Percentiles rank a stretch among this genome's conserved stretches.
Conservation (phyloP, 2,329 filamentous ascomycete species). For the Fusarium sp. region DNA sequence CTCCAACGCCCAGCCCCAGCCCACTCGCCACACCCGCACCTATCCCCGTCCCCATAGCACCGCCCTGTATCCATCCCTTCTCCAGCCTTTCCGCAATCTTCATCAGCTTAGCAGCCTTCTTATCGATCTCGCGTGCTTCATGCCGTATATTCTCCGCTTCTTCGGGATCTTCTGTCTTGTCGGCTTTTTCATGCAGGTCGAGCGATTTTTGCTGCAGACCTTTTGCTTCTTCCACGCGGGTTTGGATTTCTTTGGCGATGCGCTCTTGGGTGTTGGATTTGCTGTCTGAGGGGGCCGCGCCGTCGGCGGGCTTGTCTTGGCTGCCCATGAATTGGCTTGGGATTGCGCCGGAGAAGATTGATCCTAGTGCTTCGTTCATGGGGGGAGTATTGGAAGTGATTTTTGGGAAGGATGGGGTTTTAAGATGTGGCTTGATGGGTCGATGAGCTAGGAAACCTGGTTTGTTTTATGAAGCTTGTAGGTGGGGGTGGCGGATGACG, state of each 20-base stretch:
- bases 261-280: slow-evolving; percentile 18
- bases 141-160: slow-evolving; percentile 17
- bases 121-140: slow-evolving; percentile 30
- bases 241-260: slow-evolving; percentile 25
- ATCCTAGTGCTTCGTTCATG: slow-evolving; percentile 21
- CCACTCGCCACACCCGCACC: slow-evolving; percentile 36
- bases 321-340: slow-evolving; percentile 22
- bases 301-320: not conserved
- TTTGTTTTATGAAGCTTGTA: slow-evolving; percentile 12
- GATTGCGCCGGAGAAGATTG: slow-evolving; percentile 22
- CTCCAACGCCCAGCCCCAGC: slow-evolving; percentile 24
- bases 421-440: slow-evolving; percentile 21
- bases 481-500: slow-evolving; percentile 30
- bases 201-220: slow-evolving; percentile 18
- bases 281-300: not conserved
- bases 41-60: slow-evolving; percentile 33
- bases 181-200: slow-evolving; percentile 30
- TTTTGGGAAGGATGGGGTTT: not conserved
- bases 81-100: slow-evolving; percentile 31
- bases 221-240: slow-evolving; percentile 30
- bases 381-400: not conserved
- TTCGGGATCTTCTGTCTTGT: slow-evolving; percentile 11
- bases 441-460: not conserved
- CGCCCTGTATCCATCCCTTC: slow-evolving; percentile 37
- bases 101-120: slow-evolving; percentile 37